phyloP scores from a whole-genome alignment of 75 land plant genomes.

The Cunninghamia lanceolata region DNA sequence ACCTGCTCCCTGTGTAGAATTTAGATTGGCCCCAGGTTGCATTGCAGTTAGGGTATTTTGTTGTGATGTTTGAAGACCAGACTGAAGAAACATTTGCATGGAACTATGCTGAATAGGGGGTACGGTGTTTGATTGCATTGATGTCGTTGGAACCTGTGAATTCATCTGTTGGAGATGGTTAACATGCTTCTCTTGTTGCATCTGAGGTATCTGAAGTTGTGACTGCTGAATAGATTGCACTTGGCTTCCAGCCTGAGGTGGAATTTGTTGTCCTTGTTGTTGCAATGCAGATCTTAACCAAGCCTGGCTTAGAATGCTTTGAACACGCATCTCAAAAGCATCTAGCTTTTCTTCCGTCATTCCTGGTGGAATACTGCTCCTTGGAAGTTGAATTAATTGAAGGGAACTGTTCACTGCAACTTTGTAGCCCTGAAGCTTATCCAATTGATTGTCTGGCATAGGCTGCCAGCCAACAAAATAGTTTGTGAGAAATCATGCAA shows the following conservation, averaged over 20 bases:
- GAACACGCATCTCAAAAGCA: conserved; percentile 72
- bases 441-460: conserved; percentile 67
- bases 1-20: conserved; percentile 37
- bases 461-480: conserved; percentile 41
- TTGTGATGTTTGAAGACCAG: conserved; percentile 27
- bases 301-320: conserved; percentile 45
- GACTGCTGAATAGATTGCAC: too few species aligned
- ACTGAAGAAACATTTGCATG: conserved; percentile 31
- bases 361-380: conserved; percentile 36
- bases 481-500: conserved; percentile 24
- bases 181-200: conserved; percentile 25
- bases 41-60: conserved; percentile 36
- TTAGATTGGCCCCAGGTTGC: conserved; percentile 38
- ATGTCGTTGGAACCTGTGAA: conserved; percentile 30
- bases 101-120: conserved; percentile 42
- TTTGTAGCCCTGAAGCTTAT: conserved; percentile 63
- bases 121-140: conserved; percentile 32
- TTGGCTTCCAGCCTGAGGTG: conserved; percentile 21
- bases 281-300: conserved; percentile 43
- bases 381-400: conserved; percentile 38
- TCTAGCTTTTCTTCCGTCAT: conserved; percentile 68
- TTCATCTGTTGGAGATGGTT: conserved; percentile 51
- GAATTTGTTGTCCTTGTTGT: conserved; percentile 45
- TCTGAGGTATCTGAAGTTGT: conserved; percentile 32
- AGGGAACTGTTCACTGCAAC: conserved; percentile 52